Evolutionary conservation across 192 early-diverging fungal species (phyloP), one percentile per base, ranked within the genome.

Genomic region (Thoreauomyces humboldtii): DNA sequence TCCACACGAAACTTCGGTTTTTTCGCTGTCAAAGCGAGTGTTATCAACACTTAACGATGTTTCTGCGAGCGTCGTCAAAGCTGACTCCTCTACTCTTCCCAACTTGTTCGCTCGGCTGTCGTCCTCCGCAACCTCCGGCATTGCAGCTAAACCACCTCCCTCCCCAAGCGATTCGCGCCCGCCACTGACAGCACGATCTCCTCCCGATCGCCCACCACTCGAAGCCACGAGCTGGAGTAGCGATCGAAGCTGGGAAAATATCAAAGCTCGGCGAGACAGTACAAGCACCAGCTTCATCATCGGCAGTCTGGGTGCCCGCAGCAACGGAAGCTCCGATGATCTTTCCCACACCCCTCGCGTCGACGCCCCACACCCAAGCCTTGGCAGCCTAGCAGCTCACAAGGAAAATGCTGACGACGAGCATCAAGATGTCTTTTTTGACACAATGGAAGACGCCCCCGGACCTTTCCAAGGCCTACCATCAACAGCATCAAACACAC

Each of bases 381-480:
- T 27, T 29, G 17, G 14, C 5, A 29, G 15, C 27, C 38, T n/a
- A 41, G 38, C 9, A 12, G 38, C 38, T n/a, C 38, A 41, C n/a
- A 9, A 41, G 9, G 11, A 41, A n/a, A n/a, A n/a, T n/a, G n/a
- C n/a, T n/a, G n/a, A n/a, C n/a, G n/a, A 22, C 22, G 64, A 56
- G 21, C 77, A 75, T 32, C 70, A 69, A 55, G 78, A 81, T 17
- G 71, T 79, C 7, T 78, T 80, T 66, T 62, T 61, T 25, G 65
- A 66, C 27, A 45, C 61, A n/a, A 63, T 72, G 56, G 58, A 65
- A 11, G 59, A 61, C 42, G 1, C 29, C 4, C 59, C 38, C 21
- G 59, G 27, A 6, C 14, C 43, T 15, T 27, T 14, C 25, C 2
- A 31, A 6, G 14, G 19, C 19, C 27, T 17, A 29, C 21, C 50